Evolutionary conservation across 495 filamentous ascomycete species (phyloP).

Genomic region (Hypoxylon trugodes): DNA sequence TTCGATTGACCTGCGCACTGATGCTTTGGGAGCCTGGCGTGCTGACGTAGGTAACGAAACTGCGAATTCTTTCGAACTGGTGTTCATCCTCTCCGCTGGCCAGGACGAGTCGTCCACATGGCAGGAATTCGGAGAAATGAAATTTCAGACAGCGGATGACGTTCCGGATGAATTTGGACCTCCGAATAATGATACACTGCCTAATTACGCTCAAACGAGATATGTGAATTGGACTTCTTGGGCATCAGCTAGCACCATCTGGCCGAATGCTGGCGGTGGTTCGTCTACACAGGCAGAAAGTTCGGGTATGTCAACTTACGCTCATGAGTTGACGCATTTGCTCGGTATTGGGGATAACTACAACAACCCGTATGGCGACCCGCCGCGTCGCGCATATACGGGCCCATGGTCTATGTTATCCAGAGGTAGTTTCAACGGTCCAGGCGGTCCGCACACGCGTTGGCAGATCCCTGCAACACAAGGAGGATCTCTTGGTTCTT

Average conservation of each 20-base stretch:
- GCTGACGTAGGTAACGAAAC: slow-evolving; percentile 49
- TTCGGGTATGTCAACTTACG: slow-evolving; percentile 52
- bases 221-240: slow-evolving; percentile 55
- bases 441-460: slow-evolving; percentile 53
- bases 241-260: slow-evolving; percentile 48
- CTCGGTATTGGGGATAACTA: slow-evolving; percentile 56
- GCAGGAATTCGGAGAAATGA: slow-evolving; percentile 57
- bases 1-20: slow-evolving; percentile 48
- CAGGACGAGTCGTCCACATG: slow-evolving; percentile 56
- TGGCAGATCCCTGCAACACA: slow-evolving; percentile 52
- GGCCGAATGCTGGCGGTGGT: slow-evolving; percentile 54
- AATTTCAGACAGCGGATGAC: slow-evolving; percentile 47
- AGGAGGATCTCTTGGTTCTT: slow-evolving; percentile 49
- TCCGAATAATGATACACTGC: slow-evolving; percentile 41
- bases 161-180: slow-evolving; percentile 52
- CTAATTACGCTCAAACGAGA: slow-evolving; percentile 49
- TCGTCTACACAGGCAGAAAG: slow-evolving; percentile 55
- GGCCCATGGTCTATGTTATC: slow-evolving; percentile 53
- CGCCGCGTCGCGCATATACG: slow-evolving; percentile 49
- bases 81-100: slow-evolving; percentile 54
- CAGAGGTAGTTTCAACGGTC: slow-evolving; percentile 53
- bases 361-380: slow-evolving; percentile 51
- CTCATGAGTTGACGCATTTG: slow-evolving; percentile 52
- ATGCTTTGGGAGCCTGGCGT: slow-evolving; percentile 51
- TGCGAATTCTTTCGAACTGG: slow-evolving; percentile 47